These are phyloP conservation scores for Shiraia sp. DNA, from an alignment of 2,329 filamentous ascomycete species.

Conservation along the genomic window DNA sequence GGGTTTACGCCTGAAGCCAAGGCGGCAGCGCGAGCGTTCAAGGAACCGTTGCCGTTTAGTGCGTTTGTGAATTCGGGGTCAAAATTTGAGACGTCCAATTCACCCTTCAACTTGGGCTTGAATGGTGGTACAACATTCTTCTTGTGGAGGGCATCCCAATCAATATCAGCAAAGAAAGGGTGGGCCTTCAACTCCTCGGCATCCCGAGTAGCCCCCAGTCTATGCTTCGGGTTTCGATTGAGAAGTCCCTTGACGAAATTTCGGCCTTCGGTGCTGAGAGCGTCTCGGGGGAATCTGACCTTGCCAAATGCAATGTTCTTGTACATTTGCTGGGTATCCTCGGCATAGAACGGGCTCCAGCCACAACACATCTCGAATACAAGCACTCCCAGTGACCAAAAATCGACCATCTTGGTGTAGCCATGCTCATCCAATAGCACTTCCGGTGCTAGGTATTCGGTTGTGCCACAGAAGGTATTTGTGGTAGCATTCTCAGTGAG, in stretches of 20 bases:
- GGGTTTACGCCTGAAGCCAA: constrained; percentile 79
- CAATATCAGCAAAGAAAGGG: constrained; percentile 90
- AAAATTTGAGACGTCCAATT: constrained; percentile 96
- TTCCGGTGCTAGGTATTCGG: constrained; percentile 94
- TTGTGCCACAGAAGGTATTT: constrained; percentile 98
- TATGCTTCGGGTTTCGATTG: constrained; percentile 95
- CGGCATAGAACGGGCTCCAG: constrained; percentile 98
- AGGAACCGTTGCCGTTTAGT: constrained; percentile 77
- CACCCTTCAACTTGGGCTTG: constrained; percentile 94
- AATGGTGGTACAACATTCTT: constrained; percentile 96
- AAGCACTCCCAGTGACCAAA: constrained; percentile 96
- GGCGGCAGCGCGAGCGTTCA: constrained; percentile 88
- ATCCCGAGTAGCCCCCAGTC: constrained; percentile 86
- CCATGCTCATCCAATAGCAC: constrained; percentile 94
- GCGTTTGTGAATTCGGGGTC: constrained; percentile 98
- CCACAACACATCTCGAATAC: constrained; percentile 99
- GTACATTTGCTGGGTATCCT: constrained; percentile 99
- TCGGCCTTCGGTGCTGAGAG: constrained; percentile 87
- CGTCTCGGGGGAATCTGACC: constrained; percentile 93
- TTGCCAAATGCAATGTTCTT: constrained; percentile 99
- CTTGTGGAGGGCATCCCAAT: constrained; percentile 85
- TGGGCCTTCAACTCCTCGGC: constrained; percentile 93
- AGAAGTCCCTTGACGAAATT: constrained; percentile 98
- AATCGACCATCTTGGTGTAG: constrained; percentile 99
- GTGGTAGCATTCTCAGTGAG: constrained; percentile 96